phyloP scores from a whole-genome alignment of 2,329 filamentous ascomycete species.

The Fusarium torreyae region DNA sequence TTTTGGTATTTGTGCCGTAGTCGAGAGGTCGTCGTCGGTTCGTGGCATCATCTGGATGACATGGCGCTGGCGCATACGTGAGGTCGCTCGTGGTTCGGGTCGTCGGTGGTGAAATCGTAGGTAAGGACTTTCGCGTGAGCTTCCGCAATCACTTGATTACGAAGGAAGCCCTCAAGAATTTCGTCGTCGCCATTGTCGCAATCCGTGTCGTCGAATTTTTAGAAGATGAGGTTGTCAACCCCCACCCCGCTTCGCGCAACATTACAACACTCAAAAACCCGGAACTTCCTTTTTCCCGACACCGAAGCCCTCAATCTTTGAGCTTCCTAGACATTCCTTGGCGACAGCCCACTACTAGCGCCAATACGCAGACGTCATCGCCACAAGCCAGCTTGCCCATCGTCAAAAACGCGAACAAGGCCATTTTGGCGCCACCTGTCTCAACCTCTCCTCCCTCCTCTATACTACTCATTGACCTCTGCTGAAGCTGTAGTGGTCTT shows the following conservation, averaged over 20 bases:
- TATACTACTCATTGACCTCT: conserved; percentile 1
- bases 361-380: conserved; percentile 48
- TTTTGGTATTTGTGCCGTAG: neutral
- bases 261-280: neutral
- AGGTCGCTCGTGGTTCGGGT: neutral
- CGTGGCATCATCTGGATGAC: neutral
- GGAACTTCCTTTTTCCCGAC: conserved; percentile 40
- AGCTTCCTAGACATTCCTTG: conserved; percentile 23
- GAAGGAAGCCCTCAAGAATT: too few species aligned
- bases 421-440: conserved; percentile 19
- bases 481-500: conserved; percentile 6
- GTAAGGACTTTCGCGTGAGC: too few species aligned
- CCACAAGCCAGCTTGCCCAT: conserved; percentile 28
- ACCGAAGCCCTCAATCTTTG: conserved; percentile 15
- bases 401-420: conserved; percentile 34
- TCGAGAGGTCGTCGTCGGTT: neutral
- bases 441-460: neutral
- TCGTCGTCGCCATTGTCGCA: neutral
- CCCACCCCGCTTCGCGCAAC: conserved; percentile 18
- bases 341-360: conserved; percentile 34
- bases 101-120: neutral
- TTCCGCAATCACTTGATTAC: conserved; percentile 16
- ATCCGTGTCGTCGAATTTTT: neutral
- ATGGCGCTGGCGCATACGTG: neutral
- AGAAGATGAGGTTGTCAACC: conserved; percentile 6